Evolutionary conservation across 192 early-diverging fungal genomes (phyloP), one percentile per base, ranked within the genome.

Genomic region (Geosiphon pyriformis): DNA sequence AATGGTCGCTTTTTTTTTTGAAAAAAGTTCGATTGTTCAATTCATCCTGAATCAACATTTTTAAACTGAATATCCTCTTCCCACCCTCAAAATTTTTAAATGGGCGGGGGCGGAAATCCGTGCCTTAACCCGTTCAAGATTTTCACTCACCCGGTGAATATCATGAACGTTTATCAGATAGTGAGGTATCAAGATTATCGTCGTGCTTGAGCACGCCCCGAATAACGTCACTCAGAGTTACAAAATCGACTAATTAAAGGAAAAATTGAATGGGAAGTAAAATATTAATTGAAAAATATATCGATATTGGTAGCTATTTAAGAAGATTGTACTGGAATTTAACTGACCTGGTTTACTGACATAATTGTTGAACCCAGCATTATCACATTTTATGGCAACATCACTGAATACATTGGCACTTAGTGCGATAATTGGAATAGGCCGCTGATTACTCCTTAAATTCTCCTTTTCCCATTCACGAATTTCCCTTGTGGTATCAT

Each of bases 391-490:
- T 15, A 65, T 61, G 7, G 78, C 74, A 10, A 84, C 82, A 52
- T 84, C 77, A 20, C 76, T 79, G 79, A 84, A 81, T 6, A 84
- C 82, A 70, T 84, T 84, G 4, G 82, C 82, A 15, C 77, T 78
- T 17, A 84, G 70, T 0, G 82, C 82, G 7, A 84, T 70, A 65
- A 84, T 84, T n/a, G 82, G 82, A 15, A 79, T 75, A 26, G 61
- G 71, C 51, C 62, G 51, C n/a, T 70, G 67, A 42, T 66, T 62
- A 22, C 60, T 25, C 1, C 54, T 27, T 15, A 80, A 46, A 63
- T 75, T 34, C 20, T 72, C 48, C 6, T 63, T 65, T 62, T 84
- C 82, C 79, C 79, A 84, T 58, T 74, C 61, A 10, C 82, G 70
- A 35, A 84, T 78, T 52, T 79, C 80, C 20, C 67, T 52, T 17